A percentile compares a stretch with the other conserved stretches of the same genome.
These are phyloP conservation scores for Fusarium metavorans DNA, from an alignment of 2,329 filamentous ascomycete genomes.

Conservation along the genomic window DNA sequence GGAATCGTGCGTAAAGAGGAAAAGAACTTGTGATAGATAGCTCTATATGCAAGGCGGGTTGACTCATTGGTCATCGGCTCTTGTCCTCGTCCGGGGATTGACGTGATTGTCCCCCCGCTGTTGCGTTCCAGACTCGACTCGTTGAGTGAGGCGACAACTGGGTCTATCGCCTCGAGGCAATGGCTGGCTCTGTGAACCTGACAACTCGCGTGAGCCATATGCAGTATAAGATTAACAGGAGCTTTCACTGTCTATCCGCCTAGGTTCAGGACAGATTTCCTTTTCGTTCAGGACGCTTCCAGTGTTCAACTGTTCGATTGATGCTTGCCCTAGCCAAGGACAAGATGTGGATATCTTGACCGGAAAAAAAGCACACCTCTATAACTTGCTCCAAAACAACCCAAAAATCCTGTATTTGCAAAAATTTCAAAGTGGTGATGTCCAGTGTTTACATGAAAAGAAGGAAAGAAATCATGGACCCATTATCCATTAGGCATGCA, in stretches of 20 bases:
- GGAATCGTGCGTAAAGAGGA: background rate
- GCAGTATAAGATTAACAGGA: background rate
- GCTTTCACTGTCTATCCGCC: background rate
- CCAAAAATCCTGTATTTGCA: conserved; percentile 31
- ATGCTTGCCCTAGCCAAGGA: conserved; percentile 14
- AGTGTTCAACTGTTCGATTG: conserved; percentile 3
- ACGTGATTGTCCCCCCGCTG: conserved; percentile 10
- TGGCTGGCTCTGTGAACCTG: conserved; percentile 20
- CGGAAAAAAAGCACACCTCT: conserved; percentile 9
- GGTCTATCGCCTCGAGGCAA: conserved; percentile 25
- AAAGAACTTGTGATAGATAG: background rate
- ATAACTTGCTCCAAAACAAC: conserved; percentile 28
- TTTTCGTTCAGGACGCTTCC: background rate
- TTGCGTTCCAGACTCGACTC: conserved; percentile 19
- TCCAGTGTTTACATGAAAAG: conserved; percentile 31
- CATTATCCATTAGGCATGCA: conserved; percentile 7
- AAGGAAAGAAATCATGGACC: conserved; percentile 5
- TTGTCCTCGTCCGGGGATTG: conserved; percentile 12
- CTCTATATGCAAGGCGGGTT: conserved; percentile 5
- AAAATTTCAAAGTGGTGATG: conserved; percentile 24
- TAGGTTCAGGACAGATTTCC: background rate
- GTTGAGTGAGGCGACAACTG: conserved; percentile 34
- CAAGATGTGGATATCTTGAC: conserved; percentile 9
- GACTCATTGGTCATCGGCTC: conserved; percentile 15
- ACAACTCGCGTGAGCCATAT: background rate